Evolutionary conservation across 371 early-diverging fungal genomes (phyloP).

Genomic region (Syncephalis plumigaleata): DNA sequence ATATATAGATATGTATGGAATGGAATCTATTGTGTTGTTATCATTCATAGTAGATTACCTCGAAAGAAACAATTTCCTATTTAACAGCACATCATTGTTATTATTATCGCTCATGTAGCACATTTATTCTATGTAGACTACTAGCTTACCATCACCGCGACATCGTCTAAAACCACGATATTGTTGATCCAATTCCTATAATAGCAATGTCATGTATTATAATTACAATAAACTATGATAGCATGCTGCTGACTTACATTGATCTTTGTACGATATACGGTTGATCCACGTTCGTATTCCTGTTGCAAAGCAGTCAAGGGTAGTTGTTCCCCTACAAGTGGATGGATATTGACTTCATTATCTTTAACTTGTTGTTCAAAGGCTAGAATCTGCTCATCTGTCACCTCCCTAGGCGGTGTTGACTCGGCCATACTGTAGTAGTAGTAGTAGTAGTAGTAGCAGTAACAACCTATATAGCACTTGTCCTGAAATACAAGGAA

Average conservation of each 20-base stretch:
- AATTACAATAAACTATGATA: no score
- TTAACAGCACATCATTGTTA: not conserved
- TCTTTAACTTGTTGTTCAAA: constrained; percentile 43
- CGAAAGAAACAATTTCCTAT: constrained; percentile 53
- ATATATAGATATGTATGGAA: not conserved
- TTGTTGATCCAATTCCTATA: constrained; percentile 26
- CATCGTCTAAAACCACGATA: constrained; percentile 35
- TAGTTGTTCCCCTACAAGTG: constrained; percentile 31
- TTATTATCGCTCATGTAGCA: not conserved
- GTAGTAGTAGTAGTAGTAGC: no score
- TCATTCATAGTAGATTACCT: constrained; percentile 20
- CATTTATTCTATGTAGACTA: no score
- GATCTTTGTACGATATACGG: constrained; percentile 31
- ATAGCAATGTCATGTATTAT: not conserved
- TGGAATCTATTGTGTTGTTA: no score
- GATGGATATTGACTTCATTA: constrained; percentile 26
- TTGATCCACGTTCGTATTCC: constrained; percentile 32
- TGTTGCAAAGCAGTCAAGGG: constrained; percentile 23
- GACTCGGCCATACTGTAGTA: no score
- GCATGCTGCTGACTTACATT: constrained; percentile 20
- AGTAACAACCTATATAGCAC: no score
- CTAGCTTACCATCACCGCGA: constrained; percentile 43
- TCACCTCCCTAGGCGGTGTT: constrained; percentile 11
- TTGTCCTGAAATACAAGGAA: no score
- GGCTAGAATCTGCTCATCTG: constrained; percentile 41